phyloP scores from a whole-genome alignment of 306 rosid genomes.

The Erythrophleum fordii region DNA sequence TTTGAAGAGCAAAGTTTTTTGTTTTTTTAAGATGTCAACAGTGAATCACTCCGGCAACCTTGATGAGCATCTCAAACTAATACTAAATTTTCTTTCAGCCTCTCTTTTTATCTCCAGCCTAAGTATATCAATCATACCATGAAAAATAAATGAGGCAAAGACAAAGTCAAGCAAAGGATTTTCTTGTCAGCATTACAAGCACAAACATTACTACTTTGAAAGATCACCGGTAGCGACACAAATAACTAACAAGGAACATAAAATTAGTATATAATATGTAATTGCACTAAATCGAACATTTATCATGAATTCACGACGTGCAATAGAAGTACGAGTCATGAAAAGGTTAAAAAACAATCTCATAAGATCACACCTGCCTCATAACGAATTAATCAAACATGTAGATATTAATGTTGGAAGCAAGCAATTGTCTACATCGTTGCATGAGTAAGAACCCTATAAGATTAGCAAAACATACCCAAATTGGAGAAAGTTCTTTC shows the following conservation, averaged over 20 bases:
- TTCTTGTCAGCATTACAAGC: neutral
- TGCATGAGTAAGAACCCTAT: neutral
- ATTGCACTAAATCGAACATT: neutral
- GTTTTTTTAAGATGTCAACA: neutral
- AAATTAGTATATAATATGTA: neutral
- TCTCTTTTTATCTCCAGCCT: neutral
- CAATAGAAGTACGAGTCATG: neutral
- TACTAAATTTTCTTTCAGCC: neutral
- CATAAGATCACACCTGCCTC: neutral
- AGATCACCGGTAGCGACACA: neutral
- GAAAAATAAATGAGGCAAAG: neutral
- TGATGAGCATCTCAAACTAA: neutral
- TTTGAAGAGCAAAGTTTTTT: neutral
- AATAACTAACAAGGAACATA: neutral
- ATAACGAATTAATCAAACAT: neutral
- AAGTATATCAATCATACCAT: neutral
- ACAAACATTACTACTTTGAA: neutral
- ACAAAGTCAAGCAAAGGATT: neutral
- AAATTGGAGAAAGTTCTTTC: neutral
- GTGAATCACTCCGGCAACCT: neutral
- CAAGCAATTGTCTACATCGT: neutral
- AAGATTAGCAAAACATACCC: neutral
- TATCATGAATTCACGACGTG: neutral
- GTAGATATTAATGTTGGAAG: neutral
- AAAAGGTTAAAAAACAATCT: constrained; percentile 1